These are phyloP conservation scores for Salix dunnii DNA, from an alignment of 345 rosid genomes.

Conservation along the genomic window DNA sequence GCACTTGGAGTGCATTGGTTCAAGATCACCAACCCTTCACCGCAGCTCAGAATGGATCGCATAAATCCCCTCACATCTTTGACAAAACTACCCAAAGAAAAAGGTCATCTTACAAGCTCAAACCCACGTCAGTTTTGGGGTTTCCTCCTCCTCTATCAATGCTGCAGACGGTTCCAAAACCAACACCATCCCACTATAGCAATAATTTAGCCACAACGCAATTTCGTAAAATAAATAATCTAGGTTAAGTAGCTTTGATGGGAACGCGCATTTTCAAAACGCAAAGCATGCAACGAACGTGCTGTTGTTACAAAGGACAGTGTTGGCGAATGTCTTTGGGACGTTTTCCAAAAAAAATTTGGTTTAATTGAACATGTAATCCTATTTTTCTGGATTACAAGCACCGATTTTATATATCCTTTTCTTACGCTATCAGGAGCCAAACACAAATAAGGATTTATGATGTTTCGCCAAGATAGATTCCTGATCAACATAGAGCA, in stretches of 20 bases:
- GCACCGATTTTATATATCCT: too few relatives aligned
- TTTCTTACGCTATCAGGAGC: background rate
- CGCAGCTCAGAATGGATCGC: background rate
- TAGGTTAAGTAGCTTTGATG: background rate
- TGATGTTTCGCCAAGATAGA: too few relatives aligned
- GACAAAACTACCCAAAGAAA: background rate
- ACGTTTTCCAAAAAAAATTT: background rate
- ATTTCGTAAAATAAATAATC: background rate
- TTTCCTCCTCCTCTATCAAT: background rate
- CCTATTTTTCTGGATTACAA: too few relatives aligned
- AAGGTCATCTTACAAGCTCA: background rate
- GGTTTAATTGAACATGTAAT: too few relatives aligned
- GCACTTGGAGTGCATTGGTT: background rate
- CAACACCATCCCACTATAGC: background rate
- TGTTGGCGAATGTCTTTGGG: background rate
- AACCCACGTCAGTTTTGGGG: background rate
- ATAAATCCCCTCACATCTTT: background rate
- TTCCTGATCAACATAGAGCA: background rate
- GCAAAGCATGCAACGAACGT: background rate
- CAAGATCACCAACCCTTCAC: background rate
- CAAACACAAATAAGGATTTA: background rate
- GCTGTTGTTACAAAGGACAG: background rate
- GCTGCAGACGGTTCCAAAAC: background rate
- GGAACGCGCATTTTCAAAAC: background rate
- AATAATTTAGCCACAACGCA: background rate